Percentiles rank a stretch among this genome's conserved stretches.
These are phyloP conservation scores for Xylogone sp. DNA, from an alignment of 2,329 filamentous ascomycete species.

Conservation along the genomic window DNA sequence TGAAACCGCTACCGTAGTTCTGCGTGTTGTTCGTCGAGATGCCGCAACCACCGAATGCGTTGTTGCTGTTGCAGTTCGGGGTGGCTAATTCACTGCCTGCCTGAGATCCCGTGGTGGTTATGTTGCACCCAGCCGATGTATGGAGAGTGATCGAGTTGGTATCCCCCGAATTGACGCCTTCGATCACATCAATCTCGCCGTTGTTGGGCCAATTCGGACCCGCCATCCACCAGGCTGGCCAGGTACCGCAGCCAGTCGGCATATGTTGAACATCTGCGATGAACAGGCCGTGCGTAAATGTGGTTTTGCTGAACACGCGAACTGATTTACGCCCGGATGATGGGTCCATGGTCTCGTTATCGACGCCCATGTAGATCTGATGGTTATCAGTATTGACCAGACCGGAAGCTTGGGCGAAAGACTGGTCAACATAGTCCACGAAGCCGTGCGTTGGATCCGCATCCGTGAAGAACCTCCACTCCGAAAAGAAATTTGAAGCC, in stretches of 20 bases:
- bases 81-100: slow-evolving; percentile 28
- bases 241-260: slow-evolving; percentile 4
- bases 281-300: slow-evolving; percentile 40
- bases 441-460: slow-evolving; percentile 61
- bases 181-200: slow-evolving; percentile 8
- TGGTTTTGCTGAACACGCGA: slow-evolving; percentile 39
- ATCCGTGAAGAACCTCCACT: slow-evolving; percentile 44
- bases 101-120: neutral
- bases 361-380: slow-evolving; percentile 40
- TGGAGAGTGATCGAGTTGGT: slow-evolving; percentile 4
- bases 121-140: neutral
- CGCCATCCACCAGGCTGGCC: slow-evolving; percentile 21
- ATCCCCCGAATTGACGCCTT: slow-evolving; percentile 57
- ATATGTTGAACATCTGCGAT: slow-evolving; percentile 32
- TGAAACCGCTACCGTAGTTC: slow-evolving; percentile 16
- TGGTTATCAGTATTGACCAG: slow-evolving; percentile 53
- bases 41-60: slow-evolving; percentile 38
- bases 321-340: slow-evolving; percentile 37
- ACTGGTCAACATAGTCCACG: slow-evolving; percentile 38
- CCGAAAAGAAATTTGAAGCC: slow-evolving; percentile 36
- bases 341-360: slow-evolving; percentile 32
- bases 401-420: slow-evolving; percentile 46
- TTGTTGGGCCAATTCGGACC: slow-evolving; percentile 20
- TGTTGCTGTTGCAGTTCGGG: slow-evolving; percentile 31
- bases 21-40: slow-evolving; percentile 28